Base-by-base conservation (phyloP, 805 yeast genomes). In the Blastobotrys chiropterorum region DNA sequence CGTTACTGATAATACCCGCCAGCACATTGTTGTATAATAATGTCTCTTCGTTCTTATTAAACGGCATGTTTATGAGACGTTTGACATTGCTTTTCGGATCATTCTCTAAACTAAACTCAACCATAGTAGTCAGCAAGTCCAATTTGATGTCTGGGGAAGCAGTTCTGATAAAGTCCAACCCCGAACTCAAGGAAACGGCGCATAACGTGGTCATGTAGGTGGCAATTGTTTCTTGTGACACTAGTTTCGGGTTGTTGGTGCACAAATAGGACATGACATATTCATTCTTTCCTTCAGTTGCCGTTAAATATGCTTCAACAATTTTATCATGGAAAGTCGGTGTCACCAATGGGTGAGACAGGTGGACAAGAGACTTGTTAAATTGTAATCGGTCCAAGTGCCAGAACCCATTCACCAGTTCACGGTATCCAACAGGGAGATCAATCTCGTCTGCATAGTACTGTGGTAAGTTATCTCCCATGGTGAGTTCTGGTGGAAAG, bases 401-500 rank as follows among this genome's bases (percentile, higher is more conserved):
- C 59, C 61, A 58, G 39, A 55, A 51, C 11, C 60, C 62, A 26
- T 38, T 38, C 30, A 58, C 52, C 21, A 58, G 49, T 16, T 54
- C 51, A 40, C 47, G 51, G 38, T 54, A 50, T 19, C 58, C 59
- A 3, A 26, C 38, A 2, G 61, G 57, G 16, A 59, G 38, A 44
- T 50, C 59, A 15, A 53, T 39, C 48, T 56, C 61, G 15, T 49
- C 50, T 41, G 56, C 58, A 47, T 44, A 59, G 46, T 58, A 56
- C 13, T 31, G 47, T 3, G 61, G 58, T 22, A 59, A 39, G 21
- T 48, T 42, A 42, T 53, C 56, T 15, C 53, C 43, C 6, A 17
- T 30, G 39, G 49, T 38, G 6, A 49, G 44, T 14, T 44, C 43
- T n/a, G 44, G 45, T 3, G 55, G 56, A 44, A 53, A 57, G 42